Conservation (phyloP, 2,329 filamentous ascomycete genomes). For the Emergomyces pasteurianus region DNA sequence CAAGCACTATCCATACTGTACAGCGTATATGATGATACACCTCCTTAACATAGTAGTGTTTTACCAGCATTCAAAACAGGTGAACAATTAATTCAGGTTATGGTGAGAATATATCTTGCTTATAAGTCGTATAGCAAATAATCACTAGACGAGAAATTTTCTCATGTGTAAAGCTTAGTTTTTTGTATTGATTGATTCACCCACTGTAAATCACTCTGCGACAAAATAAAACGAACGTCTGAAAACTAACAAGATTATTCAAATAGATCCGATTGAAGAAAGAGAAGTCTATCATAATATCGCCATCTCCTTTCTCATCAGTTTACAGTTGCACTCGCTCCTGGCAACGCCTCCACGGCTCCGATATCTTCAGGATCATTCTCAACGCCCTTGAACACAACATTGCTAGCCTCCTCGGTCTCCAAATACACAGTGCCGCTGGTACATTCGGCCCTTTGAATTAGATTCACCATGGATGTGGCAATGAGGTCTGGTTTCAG, state of each 20-base stretch:
- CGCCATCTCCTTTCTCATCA: background rate
- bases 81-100: no score
- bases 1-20: background rate
- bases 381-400: conserved; percentile 1
- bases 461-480: conserved; percentile 17
- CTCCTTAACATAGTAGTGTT: background rate
- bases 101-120: no score
- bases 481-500: conserved; percentile 17
- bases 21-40: background rate
- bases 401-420: background rate
- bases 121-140: no score
- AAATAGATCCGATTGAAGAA: background rate
- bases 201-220: no score
- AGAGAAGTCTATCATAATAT: background rate
- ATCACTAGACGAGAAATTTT: no score
- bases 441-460: conserved; percentile 12
- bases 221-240: background rate
- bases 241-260: background rate
- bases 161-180: no score
- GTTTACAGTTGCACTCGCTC: background rate
- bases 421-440: conserved; percentile 12
- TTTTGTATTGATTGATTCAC: no score
- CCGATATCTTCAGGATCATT: background rate
- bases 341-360: background rate
- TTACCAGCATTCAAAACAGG: background rate